Percentiles rank a stretch among this genome's conserved stretches.
Conservation (phyloP, 2,329 filamentous ascomycete species). For the Coniochaeta hoffmannii region DNA sequence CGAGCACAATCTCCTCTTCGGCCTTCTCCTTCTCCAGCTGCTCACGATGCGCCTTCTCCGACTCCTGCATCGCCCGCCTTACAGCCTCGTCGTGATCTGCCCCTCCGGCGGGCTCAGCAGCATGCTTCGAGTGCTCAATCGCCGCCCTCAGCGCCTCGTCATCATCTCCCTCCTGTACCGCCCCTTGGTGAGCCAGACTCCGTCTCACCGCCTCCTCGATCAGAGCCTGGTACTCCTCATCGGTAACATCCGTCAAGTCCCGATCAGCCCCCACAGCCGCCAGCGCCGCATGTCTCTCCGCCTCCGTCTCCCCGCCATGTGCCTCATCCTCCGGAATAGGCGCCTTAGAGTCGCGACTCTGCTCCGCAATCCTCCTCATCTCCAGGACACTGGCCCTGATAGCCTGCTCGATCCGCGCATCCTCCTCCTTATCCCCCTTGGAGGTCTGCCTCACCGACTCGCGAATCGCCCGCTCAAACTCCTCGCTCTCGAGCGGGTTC, state of each 20-base stretch:
- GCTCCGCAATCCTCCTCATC: constrained; percentile 23
- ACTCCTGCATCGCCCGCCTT: constrained; percentile 38
- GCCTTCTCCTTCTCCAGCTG: constrained; percentile 36
- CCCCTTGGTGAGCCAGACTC: constrained; percentile 30
- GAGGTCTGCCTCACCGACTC: constrained; percentile 64
- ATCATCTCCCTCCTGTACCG: constrained; percentile 19
- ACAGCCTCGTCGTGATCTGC: constrained; percentile 36
- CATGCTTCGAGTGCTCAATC: constrained; percentile 26
- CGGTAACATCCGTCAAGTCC: constrained; percentile 39
- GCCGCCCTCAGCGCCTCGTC: constrained; percentile 32
- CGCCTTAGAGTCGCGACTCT: constrained; percentile 15
- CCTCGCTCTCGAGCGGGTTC: constrained; percentile 36
- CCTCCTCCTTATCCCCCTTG: constrained; percentile 60
- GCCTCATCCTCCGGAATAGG: background rate
- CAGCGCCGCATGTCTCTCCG: background rate
- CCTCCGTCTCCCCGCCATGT: background rate
- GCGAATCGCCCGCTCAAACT: constrained; percentile 66
- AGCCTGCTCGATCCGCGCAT: constrained; percentile 63
- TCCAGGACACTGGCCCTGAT: constrained; percentile 65
- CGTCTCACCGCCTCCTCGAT: constrained; percentile 49
- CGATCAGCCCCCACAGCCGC: constrained; percentile 15
- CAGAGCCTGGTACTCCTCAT: constrained; percentile 50
- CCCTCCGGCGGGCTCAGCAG: constrained; percentile 13
- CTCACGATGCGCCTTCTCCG: constrained; percentile 34
- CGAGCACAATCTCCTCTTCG: constrained; percentile 67